phyloP scores from a whole-genome alignment of 371 early-diverging fungal genomes.

The Apophysomyces sp. region DNA sequence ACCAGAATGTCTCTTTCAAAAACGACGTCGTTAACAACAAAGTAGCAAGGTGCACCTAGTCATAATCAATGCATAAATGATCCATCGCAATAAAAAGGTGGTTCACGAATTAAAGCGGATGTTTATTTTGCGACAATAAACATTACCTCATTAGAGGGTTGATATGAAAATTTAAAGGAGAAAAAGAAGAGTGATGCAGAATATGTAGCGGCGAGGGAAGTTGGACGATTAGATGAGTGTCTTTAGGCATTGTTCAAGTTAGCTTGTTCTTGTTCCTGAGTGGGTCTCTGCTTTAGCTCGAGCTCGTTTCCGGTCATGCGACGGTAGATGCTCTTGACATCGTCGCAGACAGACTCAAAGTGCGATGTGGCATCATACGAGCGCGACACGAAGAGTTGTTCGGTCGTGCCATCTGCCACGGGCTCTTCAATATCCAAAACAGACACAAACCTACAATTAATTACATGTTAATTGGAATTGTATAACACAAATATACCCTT shows the following conservation, averaged over 20 bases:
- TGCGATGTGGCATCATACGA: conserved; percentile 98
- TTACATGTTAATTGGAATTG: not conserved
- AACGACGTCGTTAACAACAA: no score
- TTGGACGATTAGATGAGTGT: not conserved
- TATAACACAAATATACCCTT: conserved; percentile 1
- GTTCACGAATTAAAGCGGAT: not conserved
- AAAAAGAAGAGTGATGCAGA: not conserved
- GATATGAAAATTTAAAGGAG: not conserved
- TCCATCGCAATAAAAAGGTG: not conserved
- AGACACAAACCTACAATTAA: conserved; percentile 59
- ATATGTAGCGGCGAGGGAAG: not conserved
- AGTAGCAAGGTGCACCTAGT: no score
- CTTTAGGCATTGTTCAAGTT: not conserved
- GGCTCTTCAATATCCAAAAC: conserved; percentile 89
- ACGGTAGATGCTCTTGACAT: conserved; percentile 93
- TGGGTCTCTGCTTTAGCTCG: conserved; percentile 64
- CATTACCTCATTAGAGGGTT: not conserved
- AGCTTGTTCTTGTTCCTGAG: conserved; percentile 48
- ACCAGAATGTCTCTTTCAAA: no score
- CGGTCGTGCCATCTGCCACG: conserved; percentile 74
- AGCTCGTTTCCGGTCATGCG: conserved; percentile 92
- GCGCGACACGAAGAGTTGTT: conserved; percentile 88
- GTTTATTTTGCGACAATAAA: not conserved
- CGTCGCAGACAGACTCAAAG: conserved; percentile 97
- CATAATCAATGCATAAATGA: no score